These are phyloP conservation scores for Trichoderma hamatum DNA, from an alignment of 2,329 filamentous ascomycete genomes.

Conservation along the genomic window DNA sequence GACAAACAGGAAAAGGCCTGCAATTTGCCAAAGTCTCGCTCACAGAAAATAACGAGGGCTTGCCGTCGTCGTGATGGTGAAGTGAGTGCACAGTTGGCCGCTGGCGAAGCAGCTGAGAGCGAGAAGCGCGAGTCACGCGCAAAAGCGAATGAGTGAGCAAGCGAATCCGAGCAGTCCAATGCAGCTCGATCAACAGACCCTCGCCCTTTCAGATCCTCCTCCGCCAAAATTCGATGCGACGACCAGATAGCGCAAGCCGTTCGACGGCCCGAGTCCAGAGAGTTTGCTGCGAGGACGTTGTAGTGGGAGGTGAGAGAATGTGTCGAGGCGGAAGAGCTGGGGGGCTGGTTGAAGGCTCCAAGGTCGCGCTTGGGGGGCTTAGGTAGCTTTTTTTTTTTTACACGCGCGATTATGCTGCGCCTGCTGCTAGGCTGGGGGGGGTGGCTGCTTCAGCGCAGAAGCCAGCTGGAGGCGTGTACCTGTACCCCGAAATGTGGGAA, in stretches of 20 bases:
- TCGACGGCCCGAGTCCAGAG: constrained; percentile 20
- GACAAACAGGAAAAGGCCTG: background rate
- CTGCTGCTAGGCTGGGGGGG: constrained; percentile 30
- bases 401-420: constrained; percentile 33
- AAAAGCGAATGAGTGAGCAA: constrained; percentile 19
- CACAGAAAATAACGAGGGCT: background rate
- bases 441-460: constrained; percentile 14
- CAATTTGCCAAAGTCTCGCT: background rate
- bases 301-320: constrained; percentile 24
- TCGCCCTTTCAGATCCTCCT: constrained; percentile 13
- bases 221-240: constrained; percentile 4
- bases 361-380: constrained; percentile 32
- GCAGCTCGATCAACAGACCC: constrained; percentile 9
- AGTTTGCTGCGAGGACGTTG: constrained; percentile 16
- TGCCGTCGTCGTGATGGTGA: background rate
- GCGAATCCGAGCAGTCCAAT: constrained; percentile 20
- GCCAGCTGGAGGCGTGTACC: constrained; percentile 25
- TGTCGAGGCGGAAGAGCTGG: constrained; percentile 28
- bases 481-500: constrained; percentile 11
- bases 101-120: constrained; percentile 3
- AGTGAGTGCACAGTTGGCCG: constrained; percentile 3
- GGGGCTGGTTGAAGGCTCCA: constrained; percentile 28
- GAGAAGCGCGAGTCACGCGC: constrained; percentile 22
- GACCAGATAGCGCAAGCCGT: constrained; percentile 21
- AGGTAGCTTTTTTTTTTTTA: constrained; percentile 33